A percentile compares a stretch with the other conserved stretches of the same genome.
Conservation (phyloP, 2,329 filamentous ascomycete genomes). For the Neocucurbitaria cava region DNA sequence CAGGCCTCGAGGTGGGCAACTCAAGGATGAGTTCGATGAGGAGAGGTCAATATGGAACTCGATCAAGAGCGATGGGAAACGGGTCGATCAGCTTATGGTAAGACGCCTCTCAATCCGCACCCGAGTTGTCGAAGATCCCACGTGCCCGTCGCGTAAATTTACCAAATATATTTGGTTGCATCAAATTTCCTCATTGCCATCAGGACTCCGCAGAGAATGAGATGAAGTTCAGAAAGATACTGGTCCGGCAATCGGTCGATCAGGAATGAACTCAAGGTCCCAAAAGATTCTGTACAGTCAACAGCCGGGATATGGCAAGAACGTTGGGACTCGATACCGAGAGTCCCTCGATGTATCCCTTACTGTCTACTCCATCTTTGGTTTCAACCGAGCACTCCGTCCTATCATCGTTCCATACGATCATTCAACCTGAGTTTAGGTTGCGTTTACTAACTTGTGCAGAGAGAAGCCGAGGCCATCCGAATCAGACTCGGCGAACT, state of each 20-base stretch:
- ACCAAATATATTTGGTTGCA: not conserved
- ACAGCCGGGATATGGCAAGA: too few relatives aligned
- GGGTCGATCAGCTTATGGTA: slow-evolving; percentile 57
- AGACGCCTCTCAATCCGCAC: slow-evolving; percentile 23
- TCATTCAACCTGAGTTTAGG: not conserved
- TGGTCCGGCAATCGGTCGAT: not conserved
- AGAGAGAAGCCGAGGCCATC: slow-evolving; percentile 42
- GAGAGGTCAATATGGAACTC: slow-evolving; percentile 58
- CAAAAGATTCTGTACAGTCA: not conserved
- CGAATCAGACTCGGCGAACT: slow-evolving; percentile 42
- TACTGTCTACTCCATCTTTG: too few relatives aligned
- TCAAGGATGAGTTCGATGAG: slow-evolving; percentile 59
- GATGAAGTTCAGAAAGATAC: not conserved
- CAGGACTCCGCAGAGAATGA: not conserved
- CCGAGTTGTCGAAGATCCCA: not conserved
- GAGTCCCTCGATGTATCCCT: too few relatives aligned
- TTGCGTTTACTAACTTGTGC: slow-evolving; percentile 6
- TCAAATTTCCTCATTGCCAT: not conserved
- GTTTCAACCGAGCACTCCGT: not conserved
- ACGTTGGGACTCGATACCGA: too few relatives aligned
- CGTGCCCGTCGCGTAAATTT: not conserved
- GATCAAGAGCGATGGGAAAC: slow-evolving; percentile 54
- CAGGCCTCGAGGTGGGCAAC: slow-evolving; percentile 51
- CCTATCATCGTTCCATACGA: not conserved
- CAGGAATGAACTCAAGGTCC: not conserved